These are phyloP conservation scores for Penicillium palitans DNA, from an alignment of 2,329 filamentous ascomycete genomes.

Conservation along the genomic window DNA sequence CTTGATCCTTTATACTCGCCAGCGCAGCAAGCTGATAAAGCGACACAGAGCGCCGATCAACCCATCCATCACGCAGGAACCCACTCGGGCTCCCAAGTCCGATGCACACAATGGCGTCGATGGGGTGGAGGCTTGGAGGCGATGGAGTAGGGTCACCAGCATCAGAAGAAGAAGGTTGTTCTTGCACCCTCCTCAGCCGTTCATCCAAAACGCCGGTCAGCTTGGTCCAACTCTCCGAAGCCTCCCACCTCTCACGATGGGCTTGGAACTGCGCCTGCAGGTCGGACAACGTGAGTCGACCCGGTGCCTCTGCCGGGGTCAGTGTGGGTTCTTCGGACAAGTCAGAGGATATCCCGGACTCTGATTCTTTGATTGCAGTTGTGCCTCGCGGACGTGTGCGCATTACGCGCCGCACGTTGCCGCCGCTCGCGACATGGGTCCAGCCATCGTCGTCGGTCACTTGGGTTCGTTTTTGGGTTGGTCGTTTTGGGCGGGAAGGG, in stretches of 20 bases:
- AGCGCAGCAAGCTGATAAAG: slow-evolving; percentile 45
- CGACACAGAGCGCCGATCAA: slow-evolving; percentile 43
- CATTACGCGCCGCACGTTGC: slow-evolving; percentile 30
- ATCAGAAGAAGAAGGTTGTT: background rate
- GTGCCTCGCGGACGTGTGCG: slow-evolving; percentile 12
- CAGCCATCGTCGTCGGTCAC: slow-evolving; percentile 45
- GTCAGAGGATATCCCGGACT: background rate
- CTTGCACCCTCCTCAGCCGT: background rate
- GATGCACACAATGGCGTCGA: slow-evolving; percentile 40
- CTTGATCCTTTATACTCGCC: slow-evolving; percentile 28
- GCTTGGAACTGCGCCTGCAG: slow-evolving; percentile 34
- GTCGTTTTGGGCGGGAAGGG: slow-evolving; percentile 31
- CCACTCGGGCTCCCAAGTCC: slow-evolving; percentile 46
- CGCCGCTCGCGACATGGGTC: slow-evolving; percentile 44
- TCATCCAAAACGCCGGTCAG: slow-evolving; percentile 16
- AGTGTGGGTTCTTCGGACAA: slow-evolving; percentile 17
- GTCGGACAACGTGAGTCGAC: slow-evolving; percentile 31
- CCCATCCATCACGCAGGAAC: slow-evolving; percentile 44
- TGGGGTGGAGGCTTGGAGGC: background rate
- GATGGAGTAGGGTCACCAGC: background rate
- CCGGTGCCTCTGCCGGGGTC: slow-evolving; percentile 40
- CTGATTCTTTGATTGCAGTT: background rate
- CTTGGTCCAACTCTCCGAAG: slow-evolving; percentile 31
- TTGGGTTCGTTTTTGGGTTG: slow-evolving; percentile 36
- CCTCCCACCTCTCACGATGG: slow-evolving; percentile 32